These are phyloP conservation scores for Alternaria ventricosa DNA, from an alignment of 2,329 filamentous ascomycete genomes.

Conservation along the genomic window DNA sequence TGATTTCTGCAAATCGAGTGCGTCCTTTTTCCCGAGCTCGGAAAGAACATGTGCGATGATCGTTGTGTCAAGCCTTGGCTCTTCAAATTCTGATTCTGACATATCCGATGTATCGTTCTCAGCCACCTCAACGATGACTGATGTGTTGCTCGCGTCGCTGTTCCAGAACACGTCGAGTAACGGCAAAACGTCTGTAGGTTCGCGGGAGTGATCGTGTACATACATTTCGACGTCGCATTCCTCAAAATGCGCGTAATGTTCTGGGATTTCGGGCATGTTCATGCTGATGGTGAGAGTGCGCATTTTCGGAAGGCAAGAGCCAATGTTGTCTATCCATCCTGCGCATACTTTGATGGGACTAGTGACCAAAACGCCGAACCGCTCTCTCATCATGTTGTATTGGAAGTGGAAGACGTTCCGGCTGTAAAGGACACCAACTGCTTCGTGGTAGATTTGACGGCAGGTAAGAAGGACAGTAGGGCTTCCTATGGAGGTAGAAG, in stretches of 20 bases:
- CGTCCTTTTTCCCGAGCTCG: background rate
- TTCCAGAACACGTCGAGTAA: background rate
- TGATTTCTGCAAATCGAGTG: background rate
- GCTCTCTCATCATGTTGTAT: too few species aligned
- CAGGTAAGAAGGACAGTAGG: background rate
- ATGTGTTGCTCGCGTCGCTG: background rate
- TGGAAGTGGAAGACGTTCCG: background rate
- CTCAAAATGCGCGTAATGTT: too few species aligned
- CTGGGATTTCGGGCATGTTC: background rate
- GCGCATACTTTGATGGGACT: background rate
- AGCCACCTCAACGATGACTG: background rate
- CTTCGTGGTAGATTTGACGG: background rate
- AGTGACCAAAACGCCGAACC: too few species aligned
- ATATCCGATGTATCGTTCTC: background rate
- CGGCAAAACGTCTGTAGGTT: background rate
- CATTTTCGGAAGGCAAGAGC: background rate
- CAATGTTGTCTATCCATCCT: background rate
- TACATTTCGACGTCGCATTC: too few species aligned
- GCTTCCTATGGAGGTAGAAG: background rate
- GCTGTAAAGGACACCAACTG: background rate
- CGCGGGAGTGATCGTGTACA: too few species aligned
- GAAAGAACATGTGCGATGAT: background rate
- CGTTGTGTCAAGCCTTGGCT: rapidly evolving
- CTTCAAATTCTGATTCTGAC: background rate
- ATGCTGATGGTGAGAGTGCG: background rate